Percentiles rank a stretch among this genome's conserved stretches.
Evolutionary conservation across 208 protist genomes (phyloP).

Genomic region (Crithidia bombi): DNA sequence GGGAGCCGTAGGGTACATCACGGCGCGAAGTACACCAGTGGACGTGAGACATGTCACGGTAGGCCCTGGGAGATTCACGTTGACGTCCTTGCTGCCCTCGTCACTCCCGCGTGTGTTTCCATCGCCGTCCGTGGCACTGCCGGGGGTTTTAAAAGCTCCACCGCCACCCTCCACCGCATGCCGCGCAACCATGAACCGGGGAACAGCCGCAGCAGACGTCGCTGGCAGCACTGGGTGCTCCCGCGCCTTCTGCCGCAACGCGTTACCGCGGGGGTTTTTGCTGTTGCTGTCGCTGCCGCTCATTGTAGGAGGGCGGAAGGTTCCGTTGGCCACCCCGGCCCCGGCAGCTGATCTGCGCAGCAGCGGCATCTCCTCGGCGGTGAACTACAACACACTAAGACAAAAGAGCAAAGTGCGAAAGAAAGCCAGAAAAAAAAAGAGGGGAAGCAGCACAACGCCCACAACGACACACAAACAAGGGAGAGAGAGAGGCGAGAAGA

Average conservation of each 20-base stretch:
- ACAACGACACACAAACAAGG: not conserved
- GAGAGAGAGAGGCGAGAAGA: not conserved
- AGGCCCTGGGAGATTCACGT: constrained; percentile 13
- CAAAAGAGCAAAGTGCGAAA: not conserved
- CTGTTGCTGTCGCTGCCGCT: constrained; percentile 1
- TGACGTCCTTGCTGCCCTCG: not conserved
- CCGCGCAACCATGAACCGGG: constrained; percentile 31
- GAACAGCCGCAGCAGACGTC: constrained; percentile 25
- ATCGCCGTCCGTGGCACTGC: not conserved
- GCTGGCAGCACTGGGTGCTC: constrained; percentile 17
- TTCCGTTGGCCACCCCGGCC: constrained; percentile 28
- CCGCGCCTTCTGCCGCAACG: constrained; percentile 12
- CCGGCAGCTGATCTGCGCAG: constrained; percentile 37
- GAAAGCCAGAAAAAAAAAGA: constrained; percentile 16
- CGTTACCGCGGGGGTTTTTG: not conserved
- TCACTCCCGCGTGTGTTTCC: too few species aligned
- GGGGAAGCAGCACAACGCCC: not conserved
- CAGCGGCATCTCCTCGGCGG: constrained; percentile 43
- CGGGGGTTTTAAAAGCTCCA: constrained; percentile 8
- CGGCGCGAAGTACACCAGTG: constrained; percentile 26
- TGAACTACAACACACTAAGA: too few species aligned
- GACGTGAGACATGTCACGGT: constrained; percentile 24
- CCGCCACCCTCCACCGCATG: constrained; percentile 14
- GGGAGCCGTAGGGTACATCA: constrained; percentile 27
- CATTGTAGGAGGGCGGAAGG: constrained; percentile 44